Percentiles rank a stretch among this genome's conserved stretches.
Evolutionary conservation across 345 rosid genomes (phyloP).

Genomic region (Euphorbia pulcherrima): DNA sequence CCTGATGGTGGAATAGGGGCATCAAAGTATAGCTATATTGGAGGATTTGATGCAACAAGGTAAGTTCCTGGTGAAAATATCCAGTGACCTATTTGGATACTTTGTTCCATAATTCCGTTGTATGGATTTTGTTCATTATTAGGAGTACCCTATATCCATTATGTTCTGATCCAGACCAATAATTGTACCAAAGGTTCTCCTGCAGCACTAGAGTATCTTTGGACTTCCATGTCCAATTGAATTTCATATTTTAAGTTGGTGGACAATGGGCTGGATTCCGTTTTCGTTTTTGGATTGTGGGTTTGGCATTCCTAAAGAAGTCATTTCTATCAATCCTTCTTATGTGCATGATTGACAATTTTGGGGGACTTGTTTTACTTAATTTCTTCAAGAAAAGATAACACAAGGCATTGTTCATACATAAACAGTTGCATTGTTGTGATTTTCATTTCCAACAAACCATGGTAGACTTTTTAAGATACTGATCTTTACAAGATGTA

Average conservation of each 20-base stretch:
- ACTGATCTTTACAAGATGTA: conserved; percentile 6
- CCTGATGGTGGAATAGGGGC: conserved; percentile 96
- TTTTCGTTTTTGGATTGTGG: neutral
- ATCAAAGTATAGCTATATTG: conserved; percentile 85
- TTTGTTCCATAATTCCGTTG: neutral
- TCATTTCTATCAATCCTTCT: neutral
- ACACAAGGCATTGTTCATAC: too few relatives aligned
- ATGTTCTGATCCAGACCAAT: neutral
- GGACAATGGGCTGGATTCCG: neutral
- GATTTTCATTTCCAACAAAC: too few relatives aligned
- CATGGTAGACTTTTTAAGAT: neutral
- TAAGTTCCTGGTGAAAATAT: conserved; percentile 10
- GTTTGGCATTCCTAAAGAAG: neutral
- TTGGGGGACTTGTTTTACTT: neutral
- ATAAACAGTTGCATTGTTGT: too few relatives aligned
- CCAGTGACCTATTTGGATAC: neutral
- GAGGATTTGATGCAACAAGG: conserved; percentile 99
- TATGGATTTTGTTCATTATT: neutral
- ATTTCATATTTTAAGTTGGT: neutral
- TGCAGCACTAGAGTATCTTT: neutral
- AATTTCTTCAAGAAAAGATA: too few relatives aligned
- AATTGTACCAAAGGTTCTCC: neutral
- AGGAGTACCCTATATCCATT: neutral
- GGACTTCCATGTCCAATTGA: neutral
- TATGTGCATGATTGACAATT: neutral